phyloP scores from a whole-genome alignment of 495 filamentous ascomycete species.

The Acidiella bohemica region DNA sequence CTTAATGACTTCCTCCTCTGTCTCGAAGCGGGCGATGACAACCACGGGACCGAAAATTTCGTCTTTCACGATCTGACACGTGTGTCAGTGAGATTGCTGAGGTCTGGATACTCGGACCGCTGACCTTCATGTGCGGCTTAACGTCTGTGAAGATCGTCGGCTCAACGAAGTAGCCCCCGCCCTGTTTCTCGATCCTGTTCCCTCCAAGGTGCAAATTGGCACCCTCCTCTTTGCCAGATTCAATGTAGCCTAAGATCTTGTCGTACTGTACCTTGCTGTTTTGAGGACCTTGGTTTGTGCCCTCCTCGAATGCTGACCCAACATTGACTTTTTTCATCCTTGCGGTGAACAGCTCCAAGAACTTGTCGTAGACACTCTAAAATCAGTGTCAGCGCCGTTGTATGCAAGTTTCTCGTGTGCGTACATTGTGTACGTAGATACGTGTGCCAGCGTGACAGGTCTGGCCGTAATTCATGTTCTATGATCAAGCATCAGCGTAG shows the following conservation, averaged over 20 bases:
- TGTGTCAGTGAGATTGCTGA: no score
- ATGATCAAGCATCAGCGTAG: no score
- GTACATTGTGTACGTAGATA: slow-evolving; percentile 92
- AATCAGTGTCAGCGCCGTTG: no score
- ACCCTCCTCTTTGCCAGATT: no score
- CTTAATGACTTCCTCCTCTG: slow-evolving; percentile 19
- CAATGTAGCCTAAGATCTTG: no score
- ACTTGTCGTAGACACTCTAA: slow-evolving; percentile 93
- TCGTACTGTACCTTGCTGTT: slow-evolving; percentile 91
- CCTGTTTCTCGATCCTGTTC: not conserved
- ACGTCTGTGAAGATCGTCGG: slow-evolving; percentile 21
- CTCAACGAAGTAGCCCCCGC: slow-evolving; percentile 13
- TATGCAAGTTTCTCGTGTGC: no score
- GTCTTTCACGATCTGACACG: slow-evolving; percentile 16
- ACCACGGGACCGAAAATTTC: slow-evolving; percentile 26
- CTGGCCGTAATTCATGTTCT: slow-evolving; percentile 98
- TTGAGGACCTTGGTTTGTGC: slow-evolving; percentile 96
- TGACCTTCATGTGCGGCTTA: slow-evolving; percentile 1
- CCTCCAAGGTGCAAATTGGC: slow-evolving; percentile 2
- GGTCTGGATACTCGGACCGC: no score
- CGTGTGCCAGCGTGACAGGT: slow-evolving; percentile 95
- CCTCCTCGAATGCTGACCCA: slow-evolving; percentile 74
- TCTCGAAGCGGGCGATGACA: slow-evolving; percentile 18
- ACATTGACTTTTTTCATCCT: slow-evolving; percentile 70
- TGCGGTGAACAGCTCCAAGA: slow-evolving; percentile 75